Base-by-base conservation (phyloP, 139 green algal species). In the Pseudopediastrum boryanum region DNA sequence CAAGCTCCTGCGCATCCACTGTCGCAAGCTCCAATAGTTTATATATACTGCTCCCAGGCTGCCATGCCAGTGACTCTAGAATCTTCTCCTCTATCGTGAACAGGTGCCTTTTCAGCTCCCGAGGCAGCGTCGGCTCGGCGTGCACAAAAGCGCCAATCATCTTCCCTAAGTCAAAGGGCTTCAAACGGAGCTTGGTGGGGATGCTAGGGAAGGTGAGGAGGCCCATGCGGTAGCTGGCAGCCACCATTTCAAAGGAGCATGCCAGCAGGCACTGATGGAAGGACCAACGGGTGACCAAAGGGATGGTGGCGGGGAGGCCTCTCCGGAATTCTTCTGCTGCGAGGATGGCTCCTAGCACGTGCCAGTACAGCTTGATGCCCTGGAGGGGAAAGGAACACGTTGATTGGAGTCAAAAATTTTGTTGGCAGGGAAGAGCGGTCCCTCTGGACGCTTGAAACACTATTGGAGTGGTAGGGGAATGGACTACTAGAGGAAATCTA, bases 111-210 rank as follows among this genome's bases (percentile, higher is more conserved):
- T 92, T 91, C 8, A 97, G 67, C 54, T 94, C 91, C 29, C 82
- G 54, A 5, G 89, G 89, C 77, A 94, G 25, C 2, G 31, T 62
- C 1, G 81, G 64, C 52, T 88, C 56, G 54, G 87, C 69, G 25
- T 70, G 77, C 2, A 96, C 86, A 71, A 96, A 94, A 0, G 81
- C 52, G 13, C 88, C 81, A 33, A 95, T 84, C 21, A 94, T 77
- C 82, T 94, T 96, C 56, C 52, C 85, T n/a, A 96, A 44, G 80
- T 96, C 92, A 83, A 97, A 97, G 2, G 92, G 84, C 19, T 85
- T 84, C 16, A 94, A 78, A 23, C 71, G 42, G 27, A 95, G 81
- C 31, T 43, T 54, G 16, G 76, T 66, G 16, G 87, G 87, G 44
- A 90, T 66, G 23, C 80, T 66, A 2, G 87, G 87, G 51, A 90